Evolutionary conservation across 129 eudicot genomes (phyloP).

Genomic region (Lactuca saligna): DNA sequence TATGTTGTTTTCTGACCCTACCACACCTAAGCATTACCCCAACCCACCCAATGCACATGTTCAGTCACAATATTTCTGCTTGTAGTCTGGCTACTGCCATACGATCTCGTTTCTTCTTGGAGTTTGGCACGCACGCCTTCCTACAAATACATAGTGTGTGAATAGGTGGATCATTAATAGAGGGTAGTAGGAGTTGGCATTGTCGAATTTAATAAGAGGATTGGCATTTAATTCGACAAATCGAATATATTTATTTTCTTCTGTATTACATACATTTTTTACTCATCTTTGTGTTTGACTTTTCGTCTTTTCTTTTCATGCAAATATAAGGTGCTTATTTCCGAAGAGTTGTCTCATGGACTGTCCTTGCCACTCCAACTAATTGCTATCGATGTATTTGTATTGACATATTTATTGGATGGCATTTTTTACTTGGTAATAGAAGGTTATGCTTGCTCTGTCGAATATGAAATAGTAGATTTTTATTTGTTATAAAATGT

Average conservation of each 20-base stretch:
- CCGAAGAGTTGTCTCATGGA: neutral
- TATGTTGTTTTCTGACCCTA: constrained; percentile 31
- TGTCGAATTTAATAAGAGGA: constrained; percentile 33
- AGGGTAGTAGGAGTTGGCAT: constrained; percentile 29
- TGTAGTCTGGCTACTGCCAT: neutral
- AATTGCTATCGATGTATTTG: too few relatives aligned
- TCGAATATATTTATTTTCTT: constrained; percentile 21
- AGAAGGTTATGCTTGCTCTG: too few relatives aligned
- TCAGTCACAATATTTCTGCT: constrained; percentile 4
- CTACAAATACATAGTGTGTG: constrained; percentile 20
- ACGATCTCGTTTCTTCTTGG: constrained; percentile 31
- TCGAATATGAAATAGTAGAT: too few relatives aligned
- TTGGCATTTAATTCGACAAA: constrained; percentile 31
- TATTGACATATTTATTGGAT: too few relatives aligned
- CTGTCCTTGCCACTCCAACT: neutral
- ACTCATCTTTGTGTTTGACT: neutral
- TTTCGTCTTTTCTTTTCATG: neutral
- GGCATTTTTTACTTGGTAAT: too few relatives aligned
- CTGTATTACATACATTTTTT: neutral
- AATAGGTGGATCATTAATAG: constrained; percentile 1
- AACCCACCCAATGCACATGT: constrained; percentile 21
- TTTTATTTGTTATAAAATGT: too few relatives aligned
- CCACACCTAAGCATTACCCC: constrained; percentile 20
- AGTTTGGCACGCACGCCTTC: constrained; percentile 44
- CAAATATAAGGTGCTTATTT: neutral